phyloP scores from a whole-genome alignment of 768 basidiomycete species.

The Roridomyces roridus region DNA sequence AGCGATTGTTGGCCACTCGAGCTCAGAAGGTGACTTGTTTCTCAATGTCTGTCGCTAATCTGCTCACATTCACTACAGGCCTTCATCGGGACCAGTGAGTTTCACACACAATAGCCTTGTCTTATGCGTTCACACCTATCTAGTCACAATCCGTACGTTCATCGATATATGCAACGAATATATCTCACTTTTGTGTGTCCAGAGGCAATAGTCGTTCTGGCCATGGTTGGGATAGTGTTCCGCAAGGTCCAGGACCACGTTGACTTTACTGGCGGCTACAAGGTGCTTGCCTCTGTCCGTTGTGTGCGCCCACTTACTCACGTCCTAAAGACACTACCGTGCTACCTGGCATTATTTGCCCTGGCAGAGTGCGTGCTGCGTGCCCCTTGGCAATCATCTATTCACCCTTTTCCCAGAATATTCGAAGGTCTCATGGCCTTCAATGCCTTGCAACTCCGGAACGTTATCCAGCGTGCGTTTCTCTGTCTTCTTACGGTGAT shows the following conservation, averaged over 20 bases:
- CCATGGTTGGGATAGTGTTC: constrained; percentile 78
- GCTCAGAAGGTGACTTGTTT: constrained; percentile 53
- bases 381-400: neutral
- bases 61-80: constrained; percentile 30
- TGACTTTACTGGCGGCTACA: constrained; percentile 53
- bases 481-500: too few relatives aligned
- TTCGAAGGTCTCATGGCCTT: constrained; percentile 84
- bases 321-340: constrained; percentile 69
- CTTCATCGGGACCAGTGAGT: constrained; percentile 75
- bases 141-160: constrained; percentile 67
- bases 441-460: constrained; percentile 82
- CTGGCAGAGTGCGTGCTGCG: constrained; percentile 71
- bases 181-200: constrained; percentile 17
- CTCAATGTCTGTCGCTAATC: neutral
- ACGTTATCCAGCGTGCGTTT: constrained; percentile 81
- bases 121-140: constrained; percentile 10
- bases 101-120: constrained; percentile 8
- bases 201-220: constrained; percentile 81
- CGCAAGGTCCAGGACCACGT: constrained; percentile 60
- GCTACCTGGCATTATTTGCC: constrained; percentile 84
- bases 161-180: neutral
- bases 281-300: constrained; percentile 47
- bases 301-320: too few relatives aligned
- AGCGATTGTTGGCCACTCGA: constrained; percentile 73
- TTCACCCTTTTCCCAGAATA: constrained; percentile 49